phyloP scores from a whole-genome alignment of 768 basidiomycete genomes.

The Hygrocybe punicea region DNA sequence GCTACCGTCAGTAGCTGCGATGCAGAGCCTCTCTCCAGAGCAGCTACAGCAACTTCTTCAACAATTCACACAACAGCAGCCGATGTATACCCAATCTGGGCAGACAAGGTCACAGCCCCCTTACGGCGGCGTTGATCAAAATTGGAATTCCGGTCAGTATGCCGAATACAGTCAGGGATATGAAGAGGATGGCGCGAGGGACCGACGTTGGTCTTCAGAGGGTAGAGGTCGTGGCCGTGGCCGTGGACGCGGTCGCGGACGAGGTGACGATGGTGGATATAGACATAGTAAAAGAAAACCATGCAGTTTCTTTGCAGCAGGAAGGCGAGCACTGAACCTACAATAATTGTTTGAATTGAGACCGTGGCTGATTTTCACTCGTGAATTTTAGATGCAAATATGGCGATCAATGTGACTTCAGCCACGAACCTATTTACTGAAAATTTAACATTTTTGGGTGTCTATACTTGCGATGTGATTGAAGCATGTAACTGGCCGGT shows the following conservation, averaged over 20 bases:
- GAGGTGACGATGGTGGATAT: constrained; percentile 59
- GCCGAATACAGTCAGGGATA: constrained; percentile 52
- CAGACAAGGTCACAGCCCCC: constrained; percentile 16
- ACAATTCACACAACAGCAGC: constrained; percentile 30
- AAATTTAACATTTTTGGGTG: constrained; percentile 5
- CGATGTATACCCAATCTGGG: constrained; percentile 23
- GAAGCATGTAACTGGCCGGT: constrained; percentile 2
- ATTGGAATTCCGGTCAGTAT: constrained; percentile 42
- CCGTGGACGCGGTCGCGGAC: constrained; percentile 51
- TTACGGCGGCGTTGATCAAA: constrained; percentile 38
- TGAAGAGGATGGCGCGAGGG: constrained; percentile 46
- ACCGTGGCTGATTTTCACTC: constrained; percentile 42
- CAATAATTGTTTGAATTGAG: constrained; percentile 36
- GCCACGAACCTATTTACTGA: constrained; percentile 51
- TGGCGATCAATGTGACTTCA: constrained; percentile 84
- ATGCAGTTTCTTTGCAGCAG: constrained; percentile 87
- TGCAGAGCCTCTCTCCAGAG: constrained; percentile 51
- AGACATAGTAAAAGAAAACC: constrained; percentile 83
- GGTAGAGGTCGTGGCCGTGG: constrained; percentile 54
- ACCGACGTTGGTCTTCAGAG: constrained; percentile 43
- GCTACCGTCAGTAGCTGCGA: constrained; percentile 36
- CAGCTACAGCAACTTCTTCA: constrained; percentile 62
- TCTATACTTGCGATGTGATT: constrained; percentile 12
- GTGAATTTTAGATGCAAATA: constrained; percentile 77
- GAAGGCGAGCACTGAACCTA: constrained; percentile 79